Evolutionary conservation across 257 asterid genomes (phyloP).

Genomic region (Nicotiana tabacum): DNA sequence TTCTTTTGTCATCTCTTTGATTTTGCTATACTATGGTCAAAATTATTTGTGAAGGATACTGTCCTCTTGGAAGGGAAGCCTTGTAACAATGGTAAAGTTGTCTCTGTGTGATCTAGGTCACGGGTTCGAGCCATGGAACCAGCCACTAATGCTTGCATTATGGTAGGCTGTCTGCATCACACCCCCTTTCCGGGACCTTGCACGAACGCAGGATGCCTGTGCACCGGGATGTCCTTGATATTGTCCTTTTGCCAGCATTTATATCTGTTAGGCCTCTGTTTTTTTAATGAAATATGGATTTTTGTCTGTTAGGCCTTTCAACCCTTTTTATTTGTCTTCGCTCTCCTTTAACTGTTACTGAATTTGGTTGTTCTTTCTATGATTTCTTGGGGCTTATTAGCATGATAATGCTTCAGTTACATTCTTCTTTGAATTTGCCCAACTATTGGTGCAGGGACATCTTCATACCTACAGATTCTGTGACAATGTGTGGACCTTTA

Average conservation of each 20-base stretch:
- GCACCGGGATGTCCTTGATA: not conserved
- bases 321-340: not conserved
- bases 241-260: not conserved
- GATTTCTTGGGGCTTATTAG: not conserved
- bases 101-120: too few relatives aligned
- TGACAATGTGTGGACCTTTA: conserved; percentile 95
- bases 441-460: conserved; percentile 64
- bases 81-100: too few relatives aligned
- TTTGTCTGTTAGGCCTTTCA: not conserved
- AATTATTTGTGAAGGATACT: not conserved
- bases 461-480: conserved; percentile 92
- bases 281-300: not conserved
- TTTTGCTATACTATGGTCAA: not conserved
- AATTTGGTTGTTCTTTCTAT: not conserved
- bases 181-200: too few relatives aligned
- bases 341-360: not conserved
- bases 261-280: not conserved
- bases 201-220: too few relatives aligned
- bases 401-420: not conserved
- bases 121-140: too few relatives aligned
- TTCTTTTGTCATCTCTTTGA: not conserved
- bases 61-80: too few relatives aligned
- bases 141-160: too few relatives aligned
- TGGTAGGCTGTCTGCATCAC: too few relatives aligned
- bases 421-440: not conserved